Conservation (phyloP, 1,284 basidiomycete species). For the Ceratobasidium sp. region DNA sequence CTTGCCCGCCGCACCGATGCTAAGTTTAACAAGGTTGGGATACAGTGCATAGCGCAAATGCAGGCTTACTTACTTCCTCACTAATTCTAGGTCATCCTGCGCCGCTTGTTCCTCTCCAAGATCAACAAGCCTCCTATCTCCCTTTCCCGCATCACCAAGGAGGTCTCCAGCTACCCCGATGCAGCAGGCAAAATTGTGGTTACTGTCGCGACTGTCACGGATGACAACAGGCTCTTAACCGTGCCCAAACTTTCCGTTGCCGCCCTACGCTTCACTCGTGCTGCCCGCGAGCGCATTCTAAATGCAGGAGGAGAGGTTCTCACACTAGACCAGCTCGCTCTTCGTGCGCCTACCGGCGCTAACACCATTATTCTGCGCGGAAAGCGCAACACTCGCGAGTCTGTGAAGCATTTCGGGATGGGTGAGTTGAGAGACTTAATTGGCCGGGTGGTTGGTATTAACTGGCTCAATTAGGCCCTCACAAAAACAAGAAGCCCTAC, state of each 20-base stretch:
- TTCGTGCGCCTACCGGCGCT: conserved; percentile 91
- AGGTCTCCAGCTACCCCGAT: conserved; percentile 76
- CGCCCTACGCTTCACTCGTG: conserved; percentile 93
- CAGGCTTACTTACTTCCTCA: conserved; percentile 40
- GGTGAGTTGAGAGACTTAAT: conserved; percentile 58
- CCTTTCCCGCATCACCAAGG: conserved; percentile 87
- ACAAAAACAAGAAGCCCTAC: conserved; percentile 95
- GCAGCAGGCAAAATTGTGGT: conserved; percentile 88
- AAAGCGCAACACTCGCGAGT: conserved; percentile 92
- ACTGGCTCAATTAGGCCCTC: conserved; percentile 62
- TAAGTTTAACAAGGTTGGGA: conserved; percentile 90
- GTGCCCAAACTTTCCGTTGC: conserved; percentile 95
- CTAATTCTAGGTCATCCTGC: conserved; percentile 80
- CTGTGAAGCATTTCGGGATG: conserved; percentile 97
- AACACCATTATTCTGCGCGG: conserved; percentile 96
- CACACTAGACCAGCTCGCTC: conserved; percentile 96
- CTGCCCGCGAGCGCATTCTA: conserved; percentile 93
- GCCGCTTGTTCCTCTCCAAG: conserved; percentile 96
- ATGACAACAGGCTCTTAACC: conserved; percentile 89
- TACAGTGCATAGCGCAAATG: neutral
- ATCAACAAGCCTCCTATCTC: conserved; percentile 98
- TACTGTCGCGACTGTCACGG: conserved; percentile 91
- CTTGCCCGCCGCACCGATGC: conserved; percentile 96
- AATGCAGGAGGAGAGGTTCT: conserved; percentile 95
- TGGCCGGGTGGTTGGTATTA: conserved; percentile 45